phyloP scores from a whole-genome alignment of 2,329 filamentous ascomycete species.

The Claviceps monticola region DNA sequence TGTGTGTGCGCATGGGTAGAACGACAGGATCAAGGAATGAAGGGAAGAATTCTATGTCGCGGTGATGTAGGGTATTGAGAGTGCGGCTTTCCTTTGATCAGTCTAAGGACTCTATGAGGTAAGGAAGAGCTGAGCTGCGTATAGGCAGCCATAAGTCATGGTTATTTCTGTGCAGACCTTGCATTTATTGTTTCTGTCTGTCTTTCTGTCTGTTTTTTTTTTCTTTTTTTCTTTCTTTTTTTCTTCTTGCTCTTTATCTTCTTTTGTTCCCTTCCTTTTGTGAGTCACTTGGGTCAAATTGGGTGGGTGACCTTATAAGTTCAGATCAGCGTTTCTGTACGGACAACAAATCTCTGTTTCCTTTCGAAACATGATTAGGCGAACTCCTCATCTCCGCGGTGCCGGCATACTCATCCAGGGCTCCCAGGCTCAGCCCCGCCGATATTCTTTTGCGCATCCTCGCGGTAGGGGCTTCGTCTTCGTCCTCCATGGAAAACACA shows the following conservation, averaged over 20 bases:
- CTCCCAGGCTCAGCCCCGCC: constrained; percentile 25
- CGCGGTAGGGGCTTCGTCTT: constrained; percentile 35
- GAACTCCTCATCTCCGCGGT: constrained; percentile 17
- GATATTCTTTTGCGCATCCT: constrained; percentile 36
- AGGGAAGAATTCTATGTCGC: constrained; percentile 4
- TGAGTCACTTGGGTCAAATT: too few relatives aligned
- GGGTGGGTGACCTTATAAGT: background rate
- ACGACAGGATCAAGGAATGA: background rate
- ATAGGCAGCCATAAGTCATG: background rate
- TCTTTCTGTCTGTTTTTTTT: too few relatives aligned
- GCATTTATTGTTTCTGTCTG: too few relatives aligned
- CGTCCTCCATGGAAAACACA: constrained; percentile 53
- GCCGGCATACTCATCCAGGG: constrained; percentile 29
- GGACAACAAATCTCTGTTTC: constrained; percentile 15
- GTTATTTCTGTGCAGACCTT: too few relatives aligned
- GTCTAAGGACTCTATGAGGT: constrained; percentile 1
- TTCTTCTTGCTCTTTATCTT: background rate
- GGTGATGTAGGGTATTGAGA: constrained; percentile 1
- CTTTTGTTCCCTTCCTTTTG: background rate
- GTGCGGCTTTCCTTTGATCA: background rate
- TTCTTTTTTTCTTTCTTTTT: too few relatives aligned
- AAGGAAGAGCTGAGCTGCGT: background rate
- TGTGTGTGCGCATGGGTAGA: background rate
- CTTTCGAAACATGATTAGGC: constrained; percentile 15
- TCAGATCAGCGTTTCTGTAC: constrained; percentile 18